Evolutionary conservation across 2,329 filamentous ascomycete species (phyloP).

Genomic region (Ophiocordyceps camponoti-floridani): DNA sequence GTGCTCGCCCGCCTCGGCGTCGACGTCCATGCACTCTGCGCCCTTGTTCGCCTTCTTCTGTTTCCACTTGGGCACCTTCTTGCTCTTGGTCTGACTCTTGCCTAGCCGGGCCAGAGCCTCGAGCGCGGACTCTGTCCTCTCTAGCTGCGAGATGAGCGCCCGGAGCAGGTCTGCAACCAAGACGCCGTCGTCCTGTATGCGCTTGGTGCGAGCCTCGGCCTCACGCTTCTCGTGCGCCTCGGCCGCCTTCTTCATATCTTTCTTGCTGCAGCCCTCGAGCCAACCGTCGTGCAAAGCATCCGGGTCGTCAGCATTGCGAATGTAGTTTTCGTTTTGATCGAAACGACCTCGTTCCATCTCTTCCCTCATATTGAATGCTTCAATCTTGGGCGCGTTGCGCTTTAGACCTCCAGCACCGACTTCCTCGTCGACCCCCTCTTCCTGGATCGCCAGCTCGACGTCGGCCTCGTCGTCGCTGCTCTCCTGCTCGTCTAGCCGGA

Average conservation of each 20-base stretch:
- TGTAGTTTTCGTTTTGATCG: slow-evolving; percentile 78
- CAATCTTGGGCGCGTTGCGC: slow-evolving; percentile 80
- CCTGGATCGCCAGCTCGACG: slow-evolving; percentile 51
- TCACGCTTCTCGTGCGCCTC: slow-evolving; percentile 78
- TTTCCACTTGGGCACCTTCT: slow-evolving; percentile 47
- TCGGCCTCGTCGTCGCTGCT: slow-evolving; percentile 48
- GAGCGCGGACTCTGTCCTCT: slow-evolving; percentile 68
- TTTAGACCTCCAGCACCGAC: slow-evolving; percentile 82
- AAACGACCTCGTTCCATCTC: slow-evolving; percentile 90
- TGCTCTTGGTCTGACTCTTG: slow-evolving; percentile 43
- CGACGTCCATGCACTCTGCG: slow-evolving; percentile 50
- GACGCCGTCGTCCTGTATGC: slow-evolving; percentile 56
- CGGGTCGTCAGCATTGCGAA: slow-evolving; percentile 75
- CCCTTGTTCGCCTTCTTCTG: slow-evolving; percentile 46
- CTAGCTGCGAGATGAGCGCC: slow-evolving; percentile 53
- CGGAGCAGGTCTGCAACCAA: slow-evolving; percentile 57
- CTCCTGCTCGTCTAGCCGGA: slow-evolving; percentile 40
- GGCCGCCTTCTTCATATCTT: slow-evolving; percentile 76
- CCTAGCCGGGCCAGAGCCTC: slow-evolving; percentile 75
- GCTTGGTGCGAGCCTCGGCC: slow-evolving; percentile 52
- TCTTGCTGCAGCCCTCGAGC: slow-evolving; percentile 84
- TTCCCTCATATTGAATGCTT: slow-evolving; percentile 84
- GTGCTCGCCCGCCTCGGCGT: slow-evolving; percentile 35
- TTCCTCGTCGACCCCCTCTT: slow-evolving; percentile 70
- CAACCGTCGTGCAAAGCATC: slow-evolving; percentile 84